Evolutionary conservation across 768 basidiomycete genomes (phyloP).

Genomic region (Lactarius tabidus): DNA sequence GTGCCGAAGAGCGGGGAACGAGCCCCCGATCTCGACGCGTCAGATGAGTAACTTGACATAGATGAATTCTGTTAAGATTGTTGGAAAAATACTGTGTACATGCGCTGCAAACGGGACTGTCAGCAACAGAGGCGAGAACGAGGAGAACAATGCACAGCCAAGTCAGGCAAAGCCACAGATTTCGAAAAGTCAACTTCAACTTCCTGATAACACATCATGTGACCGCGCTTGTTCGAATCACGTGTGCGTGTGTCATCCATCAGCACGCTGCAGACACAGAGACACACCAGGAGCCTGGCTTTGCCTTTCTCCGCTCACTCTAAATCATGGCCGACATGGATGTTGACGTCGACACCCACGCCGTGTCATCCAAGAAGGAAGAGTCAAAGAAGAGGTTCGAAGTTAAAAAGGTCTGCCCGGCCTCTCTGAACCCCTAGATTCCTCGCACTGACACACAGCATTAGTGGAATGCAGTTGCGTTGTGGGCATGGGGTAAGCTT

Average conservation of each 20-base stretch:
- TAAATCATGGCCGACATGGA: slow-evolving; percentile 60
- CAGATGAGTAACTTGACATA: slow-evolving; percentile 40
- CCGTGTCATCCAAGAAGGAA: slow-evolving; percentile 39
- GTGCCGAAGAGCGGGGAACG: slow-evolving; percentile 65
- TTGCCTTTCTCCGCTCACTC: background rate
- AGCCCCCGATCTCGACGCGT: slow-evolving; percentile 33
- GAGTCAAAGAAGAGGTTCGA: slow-evolving; percentile 87
- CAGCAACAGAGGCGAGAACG: slow-evolving; percentile 2
- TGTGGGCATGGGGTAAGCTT: slow-evolving; percentile 94
- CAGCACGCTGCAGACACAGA: too few species aligned
- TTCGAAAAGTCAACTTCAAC: slow-evolving; percentile 25
- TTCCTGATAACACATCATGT: slow-evolving; percentile 40
- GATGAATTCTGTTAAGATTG: slow-evolving; percentile 6
- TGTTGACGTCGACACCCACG: slow-evolving; percentile 71
- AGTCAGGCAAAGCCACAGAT: background rate
- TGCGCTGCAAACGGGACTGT: slow-evolving; percentile 16
- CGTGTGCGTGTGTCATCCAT: background rate
- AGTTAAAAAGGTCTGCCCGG: slow-evolving; percentile 85
- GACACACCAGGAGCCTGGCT: too few species aligned
- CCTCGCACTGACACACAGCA: background rate
- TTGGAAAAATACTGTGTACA: slow-evolving; percentile 29
- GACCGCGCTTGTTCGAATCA: slow-evolving; percentile 26
- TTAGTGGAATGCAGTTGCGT: slow-evolving; percentile 97
- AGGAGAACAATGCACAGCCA: background rate
- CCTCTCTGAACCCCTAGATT: background rate